Base-by-base conservation (phyloP, 257 asterid species). In the Paulownia fortunei region DNA sequence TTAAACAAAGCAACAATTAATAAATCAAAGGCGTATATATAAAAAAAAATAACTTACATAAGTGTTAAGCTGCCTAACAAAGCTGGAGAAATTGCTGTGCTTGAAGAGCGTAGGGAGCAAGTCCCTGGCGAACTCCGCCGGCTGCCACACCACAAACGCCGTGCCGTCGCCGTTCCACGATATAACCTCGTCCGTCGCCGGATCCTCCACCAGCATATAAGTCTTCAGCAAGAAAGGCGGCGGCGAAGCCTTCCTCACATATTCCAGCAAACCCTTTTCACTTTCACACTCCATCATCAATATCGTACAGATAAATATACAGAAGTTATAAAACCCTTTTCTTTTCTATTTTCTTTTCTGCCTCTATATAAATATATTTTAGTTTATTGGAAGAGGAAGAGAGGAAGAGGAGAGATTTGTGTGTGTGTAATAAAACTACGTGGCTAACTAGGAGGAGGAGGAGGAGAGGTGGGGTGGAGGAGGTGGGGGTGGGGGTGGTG, bases 21-120 rank as follows among this genome's bases (percentile, higher is more conserved):
- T 16, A 32, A 80, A 9, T 9, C 0, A 18, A 3, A 42, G 27
- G 52, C n/a, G n/a, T n/a, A n/a, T n/a, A 58, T 15, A 0, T n/a
- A n/a, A n/a, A 19, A 4, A 9, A 64, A 15, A 0, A 15, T 19
- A n/a, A 79, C 94, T 56, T 88, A 94, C 98, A 18, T 92, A 94
- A 58, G 99, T 94, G 73, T 94, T 94, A 69, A 94, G 98, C 82
- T 94, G 98, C 85, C 98, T 80, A 72, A 94, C 96, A 72, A 94
- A 94, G 94, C 98, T 94, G 76, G 98, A 94, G 91, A 94, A 94
- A 86, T 94, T 94, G 95, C 94, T 81, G 86, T 94, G 98, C 58
- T 94, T 94, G 83, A 94, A 94, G 59, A 92, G 86, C 0, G 94
- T 92, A 0, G 98, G 99, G 0, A 94, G 91, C 83, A 92, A 79